Evolutionary conservation across 73 alveolate genomes (phyloP), one percentile per base, ranked within the genome.

Genomic region (Paramecium primaurelia): DNA sequence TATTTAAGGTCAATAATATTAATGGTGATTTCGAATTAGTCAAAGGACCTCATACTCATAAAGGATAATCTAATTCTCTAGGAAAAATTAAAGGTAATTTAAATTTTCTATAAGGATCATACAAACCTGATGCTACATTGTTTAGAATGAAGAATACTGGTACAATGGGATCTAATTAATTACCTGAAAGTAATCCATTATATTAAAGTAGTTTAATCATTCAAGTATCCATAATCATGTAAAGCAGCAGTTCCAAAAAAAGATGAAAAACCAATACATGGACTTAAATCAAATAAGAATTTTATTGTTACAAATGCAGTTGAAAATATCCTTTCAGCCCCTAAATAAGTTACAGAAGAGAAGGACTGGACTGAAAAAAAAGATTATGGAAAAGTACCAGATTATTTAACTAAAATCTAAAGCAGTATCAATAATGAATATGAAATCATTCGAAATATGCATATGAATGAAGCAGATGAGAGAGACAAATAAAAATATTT

Each of bases 231-330:
- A 14, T 8, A 7, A 18, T 28, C 73, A 20, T 58, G 44, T 8
- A 97, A 92, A 59, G 98, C 99, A 0, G 95, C 98, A 3, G 96
- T 98, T 44, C 99, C 99, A 44, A 93, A 95, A 86, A 94, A 93
- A 38, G 97, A 95, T 58, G 99, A 97, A 83, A 94, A 92, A 86
- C 99, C 99, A 26, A 96, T 98, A 86, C 93, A 92, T 95, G 99
- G 99, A 11, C 73, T 97, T 26, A 95, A 94, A 60, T 92, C 99
- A 32, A 97, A 97, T 69, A 97, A 98, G 93, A 98, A 98, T 95
- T 98, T 69, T 92, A 95, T 98, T 69, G 98, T 97, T 37, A 94
- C 99, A 7, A 98, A 98, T 92, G 99, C 99, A 6, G 99, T 98
- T 75, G 99, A 98, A 93, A 97, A 97, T 91, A 97, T 98, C 85